Base-by-base conservation (phyloP, 2,329 filamentous ascomycete species). In the Talaromyces sp. region DNA sequence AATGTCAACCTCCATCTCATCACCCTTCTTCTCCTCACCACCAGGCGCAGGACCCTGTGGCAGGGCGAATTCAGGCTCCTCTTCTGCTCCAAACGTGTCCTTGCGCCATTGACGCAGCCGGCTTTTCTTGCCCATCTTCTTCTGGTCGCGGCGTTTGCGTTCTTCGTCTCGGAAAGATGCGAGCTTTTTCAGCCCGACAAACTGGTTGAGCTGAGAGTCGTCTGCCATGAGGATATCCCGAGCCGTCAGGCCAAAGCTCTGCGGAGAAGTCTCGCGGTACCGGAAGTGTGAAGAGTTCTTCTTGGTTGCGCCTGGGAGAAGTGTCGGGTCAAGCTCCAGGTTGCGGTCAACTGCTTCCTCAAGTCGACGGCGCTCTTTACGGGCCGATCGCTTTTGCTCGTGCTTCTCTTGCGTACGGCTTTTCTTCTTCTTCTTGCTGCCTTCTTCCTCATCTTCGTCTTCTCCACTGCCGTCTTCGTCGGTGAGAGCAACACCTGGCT, bases 221-320 rank as follows among this genome's bases (percentile, higher is more conserved):
- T 89, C 89, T 0, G 93, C 91, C 66, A 96, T 92, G 36, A 99
- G 84, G 68, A 99, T 98, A 75, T 99, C 95, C 64, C 88, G 85
- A 1, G 93, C 82, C 0, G 91, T 96, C 71, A 99, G 86, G 62
- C 95, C 95, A 72, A 96, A 99, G 13, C 89, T 86, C 60, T 89
- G 88, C 0, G 95, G 93, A 0, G 91, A 96, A 1, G 93, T 96
- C 73, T 97, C 93, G 70, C 95, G 91, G 81, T 99, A 99, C 61
- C 91, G 89, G 85, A 99, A 99, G 32, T 77, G 72, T 30, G 79
- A 78, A 53, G 77, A 75, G 56, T 78, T 78, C 68, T 83, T 84
- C 60, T 79, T 81, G 55, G 75, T 80, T n/a, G 81, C 77, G 44
- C 79, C 77, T 28, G 78, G 84, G 58, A 85, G 82, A 57, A 87